Base-by-base conservation (phyloP, 108 stramenopile species). In the Craspedostauros australis region DNA sequence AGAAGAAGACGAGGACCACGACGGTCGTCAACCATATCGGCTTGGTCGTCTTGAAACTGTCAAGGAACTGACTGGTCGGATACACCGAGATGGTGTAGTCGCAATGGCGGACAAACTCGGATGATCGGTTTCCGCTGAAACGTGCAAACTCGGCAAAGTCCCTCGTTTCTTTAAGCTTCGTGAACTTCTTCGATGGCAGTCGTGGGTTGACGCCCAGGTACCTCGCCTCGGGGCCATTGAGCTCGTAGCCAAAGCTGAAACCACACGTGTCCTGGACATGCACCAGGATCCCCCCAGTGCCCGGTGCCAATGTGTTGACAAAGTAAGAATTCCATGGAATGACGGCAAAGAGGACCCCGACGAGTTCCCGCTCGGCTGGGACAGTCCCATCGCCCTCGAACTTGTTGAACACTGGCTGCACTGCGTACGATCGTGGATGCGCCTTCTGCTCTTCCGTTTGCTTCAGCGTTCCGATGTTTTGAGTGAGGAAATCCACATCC, bases 261-360 rank as follows among this genome's bases (percentile, higher is more conserved):
- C 59, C 47, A 50, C 51, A 52, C 8, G 33, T 39, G 36, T 52
- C 36, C 8, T 39, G 14, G 41, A 62, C 31, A 4, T 34, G n/a
- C 14, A 64, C 63, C 26, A 64, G 6, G 2, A 47, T 29, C 2
- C 46, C 46, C 9, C 46, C 21, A 0, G 31, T 2, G 1, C 44
- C 54, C 8, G 9, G 44, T 28, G 54, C 46, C 4, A 64, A 26
- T 32, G 55, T 33, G 30, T 55, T 51, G 23, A 38, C 22, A 27
- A 64, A 64, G 23, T 40, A 55, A n/a, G 29, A 20, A 24, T 46
- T 19, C 63, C 63, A 64, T 22, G 31, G 45, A 12, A 64, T 16
- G 23, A 55, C 45, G 1, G 54, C 53, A 21, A 55, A 47, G 3
- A 55, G 18, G 26, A 55, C 34, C 7, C 34, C 63, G 36, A 33